Evolutionary conservation across 2,329 filamentous ascomycete genomes (phyloP), one percentile per base, ranked within the genome.

Genomic region (Teratosphaeria epicoccoides): DNA sequence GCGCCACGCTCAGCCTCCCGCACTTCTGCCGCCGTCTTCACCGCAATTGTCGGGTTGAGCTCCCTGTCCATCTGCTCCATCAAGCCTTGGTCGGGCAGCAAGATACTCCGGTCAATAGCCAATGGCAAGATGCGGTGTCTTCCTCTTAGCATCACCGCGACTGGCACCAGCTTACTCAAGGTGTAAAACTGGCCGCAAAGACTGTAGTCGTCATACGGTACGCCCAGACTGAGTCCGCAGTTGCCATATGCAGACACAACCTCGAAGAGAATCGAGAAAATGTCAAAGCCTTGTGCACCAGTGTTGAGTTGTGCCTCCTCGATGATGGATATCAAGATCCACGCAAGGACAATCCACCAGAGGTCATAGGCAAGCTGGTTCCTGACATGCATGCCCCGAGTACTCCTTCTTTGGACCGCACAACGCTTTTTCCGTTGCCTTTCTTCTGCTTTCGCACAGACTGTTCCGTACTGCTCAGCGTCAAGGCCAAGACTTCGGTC

Each of bases 131-230:
- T 79, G 68, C 80, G 77, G 61, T 82, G 80, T 7, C 79, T 72
- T 22, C 80, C 80, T 52, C 79, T 77, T 51, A 82, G 70, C 65
- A 80, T 75, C 77, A 82, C 81, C 9, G 79, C 77, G 53, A 81
- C 78, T 56, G 82, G 76, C 49, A 83, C 74, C 55, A 82, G 70
- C 60, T 82, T 82, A 9, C 74, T 78, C 2, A 93, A 68, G 0
- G 83, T 77, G 7, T 76, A 80, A 66, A 96, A 95, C 59, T 95
- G 81, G 0, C 79, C 84, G 33, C 80, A 88, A 55, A 97, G 49
- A 49, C 47, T 51, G 11, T 45, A 49, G 5, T n/a, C 6, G 5
- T 22, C 51, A 14, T 43, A 44, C 11, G 50, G 53, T 9, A 51
- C 50, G 2, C 73, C 73, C 10, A 71, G 45, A 20, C 45, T 54